Evolutionary conservation across 441 rosid species (phyloP).

Genomic region (Biscutella laevigata): DNA sequence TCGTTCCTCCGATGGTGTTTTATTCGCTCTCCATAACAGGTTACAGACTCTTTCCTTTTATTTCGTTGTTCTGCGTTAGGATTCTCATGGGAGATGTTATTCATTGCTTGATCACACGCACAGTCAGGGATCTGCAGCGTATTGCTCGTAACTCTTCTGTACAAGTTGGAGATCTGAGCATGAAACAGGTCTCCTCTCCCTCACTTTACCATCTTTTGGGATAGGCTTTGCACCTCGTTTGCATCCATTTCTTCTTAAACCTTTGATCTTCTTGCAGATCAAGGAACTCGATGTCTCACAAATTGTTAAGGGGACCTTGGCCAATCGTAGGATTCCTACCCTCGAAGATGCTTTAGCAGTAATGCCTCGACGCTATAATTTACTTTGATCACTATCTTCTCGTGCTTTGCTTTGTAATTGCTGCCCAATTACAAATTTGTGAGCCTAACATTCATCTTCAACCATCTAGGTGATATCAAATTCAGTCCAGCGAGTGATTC

Average conservation of each 20-base stretch:
- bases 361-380: neutral
- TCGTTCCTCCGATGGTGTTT: conserved; percentile 77
- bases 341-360: conserved; percentile 77
- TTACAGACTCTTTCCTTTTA: conserved; percentile 14
- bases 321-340: conserved; percentile 49
- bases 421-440: conserved; percentile 1
- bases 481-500: conserved; percentile 66
- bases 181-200: conserved; percentile 60
- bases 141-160: conserved; percentile 63
- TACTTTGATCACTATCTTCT: neutral
- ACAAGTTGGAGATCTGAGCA: conserved; percentile 62
- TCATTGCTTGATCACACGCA: conserved; percentile 20
- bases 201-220: conserved; percentile 5
- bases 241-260: conserved; percentile 8
- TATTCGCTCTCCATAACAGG: conserved; percentile 94
- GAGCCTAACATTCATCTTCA: conserved; percentile 14
- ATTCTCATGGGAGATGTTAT: conserved; percentile 15
- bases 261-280: conserved; percentile 48
- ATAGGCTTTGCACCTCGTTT: neutral
- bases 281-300: conserved; percentile 39
- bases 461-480: conserved; percentile 50
- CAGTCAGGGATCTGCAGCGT: conserved; percentile 95
- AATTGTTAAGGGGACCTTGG: conserved; percentile 31
- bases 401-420: conserved; percentile 15
- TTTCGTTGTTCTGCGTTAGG: neutral